Evolutionary conservation across 768 basidiomycete species (phyloP).

Genomic region (Psilocybe azurescens): DNA sequence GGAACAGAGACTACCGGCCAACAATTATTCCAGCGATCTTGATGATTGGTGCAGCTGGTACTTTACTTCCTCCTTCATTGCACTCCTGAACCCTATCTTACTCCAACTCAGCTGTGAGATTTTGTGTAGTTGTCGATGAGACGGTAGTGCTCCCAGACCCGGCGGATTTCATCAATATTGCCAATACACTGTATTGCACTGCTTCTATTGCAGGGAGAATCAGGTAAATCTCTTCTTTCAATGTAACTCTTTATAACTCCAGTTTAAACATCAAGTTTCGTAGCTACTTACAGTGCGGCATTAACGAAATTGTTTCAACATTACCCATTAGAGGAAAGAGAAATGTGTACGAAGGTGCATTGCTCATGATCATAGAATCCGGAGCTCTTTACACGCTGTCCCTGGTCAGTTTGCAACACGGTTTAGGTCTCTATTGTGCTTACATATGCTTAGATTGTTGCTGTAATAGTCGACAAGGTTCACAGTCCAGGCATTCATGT

Average conservation of each 20-base stretch:
- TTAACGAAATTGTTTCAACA: background rate
- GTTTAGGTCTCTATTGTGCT: background rate
- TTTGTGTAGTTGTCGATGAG: background rate
- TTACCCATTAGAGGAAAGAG: background rate
- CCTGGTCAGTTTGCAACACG: background rate
- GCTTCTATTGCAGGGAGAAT: conserved; percentile 1
- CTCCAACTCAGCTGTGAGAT: background rate
- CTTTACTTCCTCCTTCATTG: too few species aligned
- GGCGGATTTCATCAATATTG: conserved; percentile 1
- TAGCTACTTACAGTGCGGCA: background rate
- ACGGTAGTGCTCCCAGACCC: background rate
- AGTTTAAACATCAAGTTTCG: background rate
- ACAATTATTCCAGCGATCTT: background rate
- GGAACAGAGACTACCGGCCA: background rate
- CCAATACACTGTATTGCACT: conserved; percentile 2
- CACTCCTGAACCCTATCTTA: background rate
- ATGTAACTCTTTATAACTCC: too few species aligned
- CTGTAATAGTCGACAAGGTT: conserved; percentile 2
- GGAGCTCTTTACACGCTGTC: background rate
- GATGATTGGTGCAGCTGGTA: conserved; percentile 6
- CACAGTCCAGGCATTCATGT: conserved; percentile 4
- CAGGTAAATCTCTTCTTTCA: background rate
- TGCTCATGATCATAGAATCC: conserved; percentile 1
- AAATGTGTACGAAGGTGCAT: background rate
- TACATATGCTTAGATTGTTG: background rate